These are phyloP conservation scores for Coniochaeta hoffmannii DNA, from an alignment of 2,329 filamentous ascomycete genomes.

Conservation along the genomic window DNA sequence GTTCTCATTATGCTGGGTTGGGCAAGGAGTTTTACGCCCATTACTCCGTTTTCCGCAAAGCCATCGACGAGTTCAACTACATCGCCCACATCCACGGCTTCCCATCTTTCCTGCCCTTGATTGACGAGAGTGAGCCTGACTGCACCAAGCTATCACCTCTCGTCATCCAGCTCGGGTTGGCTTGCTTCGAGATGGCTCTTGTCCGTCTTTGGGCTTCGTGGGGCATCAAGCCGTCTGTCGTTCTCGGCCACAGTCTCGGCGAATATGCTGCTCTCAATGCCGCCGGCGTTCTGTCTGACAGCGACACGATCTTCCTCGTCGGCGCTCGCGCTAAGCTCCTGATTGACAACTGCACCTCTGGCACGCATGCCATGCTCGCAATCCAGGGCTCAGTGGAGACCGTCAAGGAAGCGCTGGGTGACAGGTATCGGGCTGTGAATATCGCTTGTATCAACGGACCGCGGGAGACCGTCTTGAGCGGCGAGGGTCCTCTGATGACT, in stretches of 20 bases:
- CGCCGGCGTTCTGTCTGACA: constrained; percentile 62
- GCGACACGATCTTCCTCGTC: constrained; percentile 66
- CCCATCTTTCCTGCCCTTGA: constrained; percentile 48
- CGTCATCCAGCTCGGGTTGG: constrained; percentile 45
- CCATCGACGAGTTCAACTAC: constrained; percentile 49
- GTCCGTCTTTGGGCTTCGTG: constrained; percentile 48
- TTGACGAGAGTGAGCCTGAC: constrained; percentile 36
- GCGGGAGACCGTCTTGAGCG: constrained; percentile 64
- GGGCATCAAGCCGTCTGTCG: constrained; percentile 46
- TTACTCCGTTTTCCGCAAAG: constrained; percentile 38
- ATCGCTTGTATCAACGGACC: constrained; percentile 71
- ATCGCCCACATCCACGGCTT: constrained; percentile 42
- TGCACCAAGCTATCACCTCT: constrained; percentile 39
- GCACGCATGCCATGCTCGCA: constrained; percentile 55
- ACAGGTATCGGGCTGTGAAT: constrained; percentile 30
- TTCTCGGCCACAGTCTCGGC: constrained; percentile 58
- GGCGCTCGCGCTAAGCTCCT: constrained; percentile 60
- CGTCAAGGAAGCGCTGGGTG: constrained; percentile 44
- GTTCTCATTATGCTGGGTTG: constrained; percentile 43
- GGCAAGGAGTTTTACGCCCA: constrained; percentile 43
- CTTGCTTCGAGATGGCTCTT: constrained; percentile 50
- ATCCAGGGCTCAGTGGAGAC: constrained; percentile 40
- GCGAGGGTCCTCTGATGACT: constrained; percentile 31
- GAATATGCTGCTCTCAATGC: constrained; percentile 68
- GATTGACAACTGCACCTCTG: constrained; percentile 54